Base-by-base conservation (phyloP, 225 moss, liverwort and hornwort species). In the Polytrichum commune region DNA sequence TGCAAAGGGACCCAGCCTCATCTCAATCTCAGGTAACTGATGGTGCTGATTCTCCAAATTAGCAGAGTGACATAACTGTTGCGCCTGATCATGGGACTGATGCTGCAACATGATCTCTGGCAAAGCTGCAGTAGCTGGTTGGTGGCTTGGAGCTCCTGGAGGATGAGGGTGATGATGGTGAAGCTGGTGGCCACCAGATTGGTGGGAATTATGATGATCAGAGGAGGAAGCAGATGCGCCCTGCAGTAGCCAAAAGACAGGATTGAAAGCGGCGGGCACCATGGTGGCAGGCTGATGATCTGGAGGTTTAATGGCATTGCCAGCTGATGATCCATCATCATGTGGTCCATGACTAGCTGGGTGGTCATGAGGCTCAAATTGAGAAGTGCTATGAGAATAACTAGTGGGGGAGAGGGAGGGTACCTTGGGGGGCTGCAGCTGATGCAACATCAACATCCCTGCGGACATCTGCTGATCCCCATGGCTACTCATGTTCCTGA, bases 201-300 rank as follows among this genome's bases (percentile, higher is more conserved):
- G 46, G 46, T 16, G 46, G 4, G 66, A 76, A 29, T 35, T 32
- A 18, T 66, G 56, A 57, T 68, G 60, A 64, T 69, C 69, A 65
- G 5, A 27, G 7, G 80, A 65, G 62, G 77, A 77, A 30, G 78
- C 72, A 55, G 75, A 62, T 19, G 82, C 63, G 67, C 82, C 88
- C 74, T 82, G 90, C 25, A 86, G 75, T 30, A 89, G 58, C 95
- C 92, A 95, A 73, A 89, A 92, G 10, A 82, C 86, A 24, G 95
- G 95, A 68, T 95, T 92, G 78, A 85, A 92, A 27, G 95, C 91
- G 13, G 88, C 74, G 18, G 95, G 95, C 8, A 92, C 84, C 70
- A 85, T 78, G 8, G 95, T 90, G 22, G 89, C 73, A 5, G 89
- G 90, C 54, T 78, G 46, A 46, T 46, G 46, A 46, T 46, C 46